Conservation (phyloP, 1,139 yeast species). For the Saccharomycopsis crataegensis region DNA sequence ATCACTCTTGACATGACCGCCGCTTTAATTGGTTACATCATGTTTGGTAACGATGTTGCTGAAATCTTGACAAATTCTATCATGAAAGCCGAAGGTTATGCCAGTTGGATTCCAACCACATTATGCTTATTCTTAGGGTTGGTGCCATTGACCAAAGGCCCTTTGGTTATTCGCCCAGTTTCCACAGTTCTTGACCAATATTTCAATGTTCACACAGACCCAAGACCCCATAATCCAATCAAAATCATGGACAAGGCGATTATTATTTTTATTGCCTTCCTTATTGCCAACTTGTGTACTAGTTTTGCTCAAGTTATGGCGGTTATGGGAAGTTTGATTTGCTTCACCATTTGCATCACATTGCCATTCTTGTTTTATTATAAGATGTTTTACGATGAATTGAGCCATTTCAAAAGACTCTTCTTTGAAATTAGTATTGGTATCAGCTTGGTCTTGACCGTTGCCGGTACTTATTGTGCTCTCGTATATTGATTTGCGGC, state of each 20-base stretch:
- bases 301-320: slow-evolving; percentile 81
- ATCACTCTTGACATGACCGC: slow-evolving; percentile 64
- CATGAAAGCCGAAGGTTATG: slow-evolving; percentile 64
- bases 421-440: slow-evolving; percentile 7
- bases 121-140: slow-evolving; percentile 70
- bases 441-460: slow-evolving; percentile 13
- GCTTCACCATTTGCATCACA: slow-evolving; percentile 73
- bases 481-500: slow-evolving; percentile 6
- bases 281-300: slow-evolving; percentile 54
- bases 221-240: slow-evolving; percentile 8
- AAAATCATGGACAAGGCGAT: slow-evolving; percentile 21
- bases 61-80: slow-evolving; percentile 83
- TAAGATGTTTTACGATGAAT: slow-evolving; percentile 15
- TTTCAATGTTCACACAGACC: slow-evolving; percentile 7
- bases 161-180: slow-evolving; percentile 82
- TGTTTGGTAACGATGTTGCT: slow-evolving; percentile 73
- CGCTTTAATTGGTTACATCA: slow-evolving; percentile 74
- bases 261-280: slow-evolving; percentile 30
- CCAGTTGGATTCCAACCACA: slow-evolving; percentile 52
- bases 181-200: slow-evolving; percentile 54
- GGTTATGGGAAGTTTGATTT: slow-evolving; percentile 72
- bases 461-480: slow-evolving; percentile 19
- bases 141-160: slow-evolving; percentile 82
- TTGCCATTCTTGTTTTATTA: slow-evolving; percentile 67
- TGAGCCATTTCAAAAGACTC: slow-evolving; percentile 2